Percentiles rank a stretch among this genome's conserved stretches.
Conservation (phyloP, 2,329 filamentous ascomycete species). For the Coleophoma crateriformis region DNA sequence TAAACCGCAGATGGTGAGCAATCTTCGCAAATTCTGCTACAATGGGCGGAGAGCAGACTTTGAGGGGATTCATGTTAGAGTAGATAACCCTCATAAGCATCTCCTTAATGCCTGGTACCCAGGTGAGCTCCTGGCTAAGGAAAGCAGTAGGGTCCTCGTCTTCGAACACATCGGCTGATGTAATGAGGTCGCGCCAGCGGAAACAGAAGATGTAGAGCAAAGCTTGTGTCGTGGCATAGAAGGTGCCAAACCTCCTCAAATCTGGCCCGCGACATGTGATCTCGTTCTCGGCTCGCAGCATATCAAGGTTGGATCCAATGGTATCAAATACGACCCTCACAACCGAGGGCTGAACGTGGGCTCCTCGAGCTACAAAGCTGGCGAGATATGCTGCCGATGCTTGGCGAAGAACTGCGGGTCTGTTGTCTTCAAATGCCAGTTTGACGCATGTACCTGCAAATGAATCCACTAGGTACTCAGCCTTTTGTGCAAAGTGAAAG, state of each 20-base stretch:
- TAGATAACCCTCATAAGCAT: constrained; percentile 74
- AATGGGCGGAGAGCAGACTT: constrained; percentile 86
- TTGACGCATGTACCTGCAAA: constrained; percentile 77
- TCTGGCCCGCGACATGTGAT: constrained; percentile 76
- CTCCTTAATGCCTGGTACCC: constrained; percentile 70
- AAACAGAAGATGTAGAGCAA: constrained; percentile 84
- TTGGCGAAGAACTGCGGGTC: constrained; percentile 70
- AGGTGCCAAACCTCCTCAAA: constrained; percentile 60
- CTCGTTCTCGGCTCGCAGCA: constrained; percentile 69
- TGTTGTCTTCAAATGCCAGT: constrained; percentile 57
- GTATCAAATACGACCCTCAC: constrained; percentile 81
- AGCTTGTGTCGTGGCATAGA: constrained; percentile 65
- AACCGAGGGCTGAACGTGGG: constrained; percentile 68
- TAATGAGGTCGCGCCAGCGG: constrained; percentile 86
- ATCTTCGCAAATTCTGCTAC: constrained; percentile 89
- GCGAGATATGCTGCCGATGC: constrained; percentile 88
- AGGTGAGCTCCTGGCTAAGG: constrained; percentile 67
- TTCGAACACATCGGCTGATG: constrained; percentile 50
- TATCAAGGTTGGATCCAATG: constrained; percentile 71
- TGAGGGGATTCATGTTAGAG: constrained; percentile 87
- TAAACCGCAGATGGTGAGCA: constrained; percentile 76
- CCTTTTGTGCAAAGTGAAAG: constrained; percentile 89
- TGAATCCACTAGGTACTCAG: constrained; percentile 70
- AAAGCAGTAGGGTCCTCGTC: constrained; percentile 56
- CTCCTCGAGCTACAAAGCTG: constrained; percentile 88